Evolutionary conservation across 495 filamentous ascomycete genomes (phyloP), one percentile per base, ranked within the genome.

Genomic region (Hypoxylon cercidicola): DNA sequence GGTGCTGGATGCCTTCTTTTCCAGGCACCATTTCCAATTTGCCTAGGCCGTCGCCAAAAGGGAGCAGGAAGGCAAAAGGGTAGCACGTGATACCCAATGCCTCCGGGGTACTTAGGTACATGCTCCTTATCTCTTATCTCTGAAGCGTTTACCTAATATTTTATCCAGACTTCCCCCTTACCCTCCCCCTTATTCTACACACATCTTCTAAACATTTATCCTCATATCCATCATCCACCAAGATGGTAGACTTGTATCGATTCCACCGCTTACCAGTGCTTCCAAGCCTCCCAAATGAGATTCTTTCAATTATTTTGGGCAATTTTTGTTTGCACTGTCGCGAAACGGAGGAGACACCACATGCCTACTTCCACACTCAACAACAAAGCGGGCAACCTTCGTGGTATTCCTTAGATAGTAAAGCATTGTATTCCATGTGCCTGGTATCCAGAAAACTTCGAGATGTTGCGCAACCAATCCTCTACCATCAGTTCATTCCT

Each of bases 311-410:
- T 37, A 62, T 68, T 43, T 46, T 68, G n/a, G 41, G 58, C 58
- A 62, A 62, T 44, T 58, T 68, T 40, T 62, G 64, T 48, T 40
- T 54, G 21, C 63, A 67, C 57, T 67, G 56, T 20, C 63, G 51
- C 44, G 44, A 62, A 35, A 15, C 44, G 10, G 56, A 28, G 43
- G 39, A 34, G 16, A 21, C 15, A 9, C 56, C 57, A 12, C 34
- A 51, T 25, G 57, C 40, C 43, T 56, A 44, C 63, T 56, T 23
- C 56, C 30, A 13, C 23, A 50, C 21, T 1, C 20, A 39, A 25
- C 41, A 25, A 4, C 23, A 55, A 48, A 18, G 12, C 4, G 13
- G 13, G 15, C 20, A 57, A 25, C 63, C 51, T 7, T 62, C 56
- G 18, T 67, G 63, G 63, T 61, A 67, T 47, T 51, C 56, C 18